Percentiles rank a stretch among this genome's conserved stretches.
phyloP scores from a whole-genome alignment of 495 filamentous ascomycete species.

The Lophiostoma macrostomum region DNA sequence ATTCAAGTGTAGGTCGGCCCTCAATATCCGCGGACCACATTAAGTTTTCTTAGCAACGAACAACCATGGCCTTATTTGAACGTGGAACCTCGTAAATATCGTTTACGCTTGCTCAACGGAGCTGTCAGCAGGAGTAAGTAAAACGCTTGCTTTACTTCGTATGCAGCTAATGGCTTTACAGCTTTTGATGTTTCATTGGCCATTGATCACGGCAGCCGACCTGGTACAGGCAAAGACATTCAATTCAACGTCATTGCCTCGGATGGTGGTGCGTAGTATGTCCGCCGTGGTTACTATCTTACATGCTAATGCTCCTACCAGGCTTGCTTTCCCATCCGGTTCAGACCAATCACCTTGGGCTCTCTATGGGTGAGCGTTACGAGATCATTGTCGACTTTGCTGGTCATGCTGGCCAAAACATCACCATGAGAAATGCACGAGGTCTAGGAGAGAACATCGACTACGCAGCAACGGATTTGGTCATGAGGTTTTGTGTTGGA shows the following conservation, averaged over 20 bases:
- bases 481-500: constrained; percentile 56
- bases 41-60: constrained; percentile 10
- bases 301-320: neutral
- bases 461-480: constrained; percentile 49
- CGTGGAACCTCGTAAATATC: constrained; percentile 58
- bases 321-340: constrained; percentile 45
- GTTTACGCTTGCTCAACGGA: constrained; percentile 52
- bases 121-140: constrained; percentile 34
- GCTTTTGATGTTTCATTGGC: constrained; percentile 45
- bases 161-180: constrained; percentile 12
- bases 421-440: constrained; percentile 47
- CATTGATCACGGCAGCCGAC: constrained; percentile 26
- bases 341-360: constrained; percentile 37
- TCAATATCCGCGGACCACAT: neutral
- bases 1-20: constrained; percentile 42
- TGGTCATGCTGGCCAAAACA: constrained; percentile 45
- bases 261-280: constrained; percentile 41
- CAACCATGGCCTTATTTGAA: constrained; percentile 41
- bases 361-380: constrained; percentile 56
- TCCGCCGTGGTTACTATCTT: neutral
- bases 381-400: constrained; percentile 58
- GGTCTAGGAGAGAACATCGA: constrained; percentile 46
- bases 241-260: constrained; percentile 55
- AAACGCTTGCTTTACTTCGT: neutral
- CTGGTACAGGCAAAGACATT: constrained; percentile 30